A percentile compares a stretch with the other conserved stretches of the same genome.
phyloP scores from a whole-genome alignment of 2,329 filamentous ascomycete species.

The Neonectria hederae region DNA sequence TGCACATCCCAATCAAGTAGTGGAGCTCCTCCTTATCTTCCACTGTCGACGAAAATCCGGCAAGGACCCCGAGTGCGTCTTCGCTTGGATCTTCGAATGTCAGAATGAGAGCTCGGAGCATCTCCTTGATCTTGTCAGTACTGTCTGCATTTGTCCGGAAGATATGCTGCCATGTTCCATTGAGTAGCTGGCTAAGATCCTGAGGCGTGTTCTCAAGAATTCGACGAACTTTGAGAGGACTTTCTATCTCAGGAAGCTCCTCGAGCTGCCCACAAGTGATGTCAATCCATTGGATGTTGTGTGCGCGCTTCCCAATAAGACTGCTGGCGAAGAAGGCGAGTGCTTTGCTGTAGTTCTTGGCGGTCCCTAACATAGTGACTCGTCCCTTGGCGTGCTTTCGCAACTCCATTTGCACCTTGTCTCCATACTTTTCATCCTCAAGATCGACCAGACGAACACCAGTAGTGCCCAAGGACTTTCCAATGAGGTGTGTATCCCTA shows the following conservation, averaged over 20 bases:
- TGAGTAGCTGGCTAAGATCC: constrained; percentile 49
- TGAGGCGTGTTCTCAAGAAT: constrained; percentile 52
- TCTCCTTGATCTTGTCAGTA: constrained; percentile 53
- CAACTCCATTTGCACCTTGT: constrained; percentile 31
- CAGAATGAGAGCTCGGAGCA: constrained; percentile 52
- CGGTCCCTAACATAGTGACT: constrained; percentile 44
- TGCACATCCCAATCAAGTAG: constrained; percentile 50
- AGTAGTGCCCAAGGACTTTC: constrained; percentile 9
- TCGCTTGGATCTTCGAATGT: constrained; percentile 54
- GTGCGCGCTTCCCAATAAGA: constrained; percentile 52
- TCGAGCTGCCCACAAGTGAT: constrained; percentile 53
- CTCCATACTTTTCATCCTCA: constrained; percentile 31
- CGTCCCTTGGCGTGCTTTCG: constrained; percentile 47
- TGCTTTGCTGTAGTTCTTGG: constrained; percentile 54
- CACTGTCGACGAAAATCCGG: constrained; percentile 46
- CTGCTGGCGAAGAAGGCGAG: constrained; percentile 54
- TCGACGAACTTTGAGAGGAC: constrained; percentile 51
- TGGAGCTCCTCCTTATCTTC: constrained; percentile 48
- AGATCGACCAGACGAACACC: constrained; percentile 29
- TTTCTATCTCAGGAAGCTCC: constrained; percentile 49
- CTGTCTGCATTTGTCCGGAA: constrained; percentile 46
- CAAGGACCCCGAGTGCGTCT: constrained; percentile 49
- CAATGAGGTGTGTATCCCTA: constrained; percentile 32
- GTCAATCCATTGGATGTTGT: constrained; percentile 56
- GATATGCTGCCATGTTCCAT: constrained; percentile 50